These are phyloP conservation scores for Amaranthus tricolor DNA, from an alignment of 179 eudicot genomes.

Conservation along the genomic window DNA sequence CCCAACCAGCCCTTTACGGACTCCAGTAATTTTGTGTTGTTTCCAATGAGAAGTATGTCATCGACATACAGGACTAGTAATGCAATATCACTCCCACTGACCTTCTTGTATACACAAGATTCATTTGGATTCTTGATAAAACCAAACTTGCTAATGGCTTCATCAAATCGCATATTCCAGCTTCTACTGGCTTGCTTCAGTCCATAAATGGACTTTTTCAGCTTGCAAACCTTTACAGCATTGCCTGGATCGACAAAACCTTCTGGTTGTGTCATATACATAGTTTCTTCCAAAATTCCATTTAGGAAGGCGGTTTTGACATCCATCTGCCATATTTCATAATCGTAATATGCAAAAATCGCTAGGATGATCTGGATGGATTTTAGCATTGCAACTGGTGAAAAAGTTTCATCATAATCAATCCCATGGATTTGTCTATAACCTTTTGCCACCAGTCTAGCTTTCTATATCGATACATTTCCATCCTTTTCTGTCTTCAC, in stretches of 20 bases:
- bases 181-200: background rate
- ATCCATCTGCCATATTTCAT: slow-evolving; percentile 11
- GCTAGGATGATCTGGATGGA: background rate
- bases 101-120: background rate
- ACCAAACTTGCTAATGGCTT: background rate
- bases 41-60: background rate
- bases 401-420: background rate
- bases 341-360: background rate
- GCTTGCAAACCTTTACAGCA: background rate
- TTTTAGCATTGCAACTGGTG: slow-evolving; percentile 2
- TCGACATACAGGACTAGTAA: background rate
- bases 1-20: background rate
- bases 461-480: no score
- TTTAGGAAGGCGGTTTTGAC: background rate
- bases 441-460: slow-evolving; percentile 5
- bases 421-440: background rate
- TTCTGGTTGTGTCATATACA: slow-evolving; percentile 4
- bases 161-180: background rate
- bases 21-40: background rate
- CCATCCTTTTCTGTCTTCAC: no score
- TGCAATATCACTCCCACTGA: background rate
- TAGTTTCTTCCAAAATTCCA: background rate
- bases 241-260: background rate
- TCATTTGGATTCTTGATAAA: background rate
- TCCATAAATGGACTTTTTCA: slow-evolving; percentile 9